Evolutionary conservation across 345 rosid genomes (phyloP).

Genomic region (Salix purpurea): DNA sequence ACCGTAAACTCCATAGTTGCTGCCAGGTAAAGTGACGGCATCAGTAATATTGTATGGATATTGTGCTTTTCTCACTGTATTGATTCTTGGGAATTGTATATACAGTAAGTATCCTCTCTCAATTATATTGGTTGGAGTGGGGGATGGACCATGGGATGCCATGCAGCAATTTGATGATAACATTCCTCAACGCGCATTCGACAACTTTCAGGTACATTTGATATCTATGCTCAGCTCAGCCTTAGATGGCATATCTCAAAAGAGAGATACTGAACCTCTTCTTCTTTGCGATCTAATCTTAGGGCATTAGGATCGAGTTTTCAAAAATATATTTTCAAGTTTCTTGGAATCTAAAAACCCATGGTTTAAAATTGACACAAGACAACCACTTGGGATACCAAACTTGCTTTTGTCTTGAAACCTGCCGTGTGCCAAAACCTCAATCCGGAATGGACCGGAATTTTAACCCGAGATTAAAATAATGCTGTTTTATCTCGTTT

Average conservation of each 20-base stretch:
- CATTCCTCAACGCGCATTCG: constrained; percentile 80
- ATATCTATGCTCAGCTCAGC: neutral
- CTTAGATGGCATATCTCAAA: neutral
- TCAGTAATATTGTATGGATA: neutral
- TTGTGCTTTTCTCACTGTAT: constrained; percentile 5
- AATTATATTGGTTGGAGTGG: constrained; percentile 85
- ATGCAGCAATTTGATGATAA: constrained; percentile 88
- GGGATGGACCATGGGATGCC: constrained; percentile 98
- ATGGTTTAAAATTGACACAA: neutral
- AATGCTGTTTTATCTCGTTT: too few relatives aligned
- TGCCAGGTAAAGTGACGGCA: constrained; percentile 65
- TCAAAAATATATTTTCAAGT: neutral
- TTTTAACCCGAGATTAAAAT: too few relatives aligned
- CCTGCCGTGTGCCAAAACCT: neutral
- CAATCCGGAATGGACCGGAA: too few relatives aligned
- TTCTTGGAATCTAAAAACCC: neutral
- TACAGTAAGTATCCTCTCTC: constrained; percentile 80
- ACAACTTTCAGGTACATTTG: constrained; percentile 78
- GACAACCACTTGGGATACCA: neutral
- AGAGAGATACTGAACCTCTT: neutral
- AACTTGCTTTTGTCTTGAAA: neutral
- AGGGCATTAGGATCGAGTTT: neutral
- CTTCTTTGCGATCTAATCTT: neutral
- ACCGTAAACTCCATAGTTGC: constrained; percentile 75
- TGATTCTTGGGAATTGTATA: constrained; percentile 16